Conservation (phyloP, 352 stramenopile species). For the Pythium pyrilobum region DNA sequence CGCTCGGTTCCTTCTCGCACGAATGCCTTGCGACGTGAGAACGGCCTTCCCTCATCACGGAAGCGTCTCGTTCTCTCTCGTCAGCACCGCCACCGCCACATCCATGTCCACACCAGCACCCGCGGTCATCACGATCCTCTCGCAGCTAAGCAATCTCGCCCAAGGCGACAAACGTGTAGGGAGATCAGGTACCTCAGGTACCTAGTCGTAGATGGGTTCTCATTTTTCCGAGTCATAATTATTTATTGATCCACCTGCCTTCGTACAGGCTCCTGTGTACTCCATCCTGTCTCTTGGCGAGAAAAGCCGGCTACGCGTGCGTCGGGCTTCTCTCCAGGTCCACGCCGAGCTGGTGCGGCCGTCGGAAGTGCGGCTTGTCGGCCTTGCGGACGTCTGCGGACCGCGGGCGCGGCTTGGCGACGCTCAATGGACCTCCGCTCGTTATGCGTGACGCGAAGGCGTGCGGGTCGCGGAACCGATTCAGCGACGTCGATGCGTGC, state of each 20-base stretch:
- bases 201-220: too few species aligned
- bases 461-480: background rate
- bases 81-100: too few species aligned
- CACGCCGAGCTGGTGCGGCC: slow-evolving; percentile 2
- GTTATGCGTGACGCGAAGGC: too few species aligned
- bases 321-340: background rate
- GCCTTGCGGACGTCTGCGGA: slow-evolving; percentile 1
- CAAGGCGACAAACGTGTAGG: too few species aligned
- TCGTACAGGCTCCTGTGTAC: too few species aligned
- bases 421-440: slow-evolving; percentile 1
- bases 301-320: background rate
- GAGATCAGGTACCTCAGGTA: too few species aligned
- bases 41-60: background rate
- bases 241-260: background rate
- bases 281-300: too few species aligned
- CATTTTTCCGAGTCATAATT: too few species aligned
- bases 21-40: background rate
- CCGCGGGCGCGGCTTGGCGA: slow-evolving; percentile 7
- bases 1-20: background rate
- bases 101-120: too few species aligned
- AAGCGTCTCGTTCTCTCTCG: too few species aligned
- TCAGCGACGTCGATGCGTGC: background rate
- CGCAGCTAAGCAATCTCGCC: too few species aligned
- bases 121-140: background rate
- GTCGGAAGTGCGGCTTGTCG: background rate